Percentiles rank a stretch among this genome's conserved stretches.
phyloP scores from a whole-genome alignment of 73 alveolate genomes.

The Stentor coeruleus region DNA sequence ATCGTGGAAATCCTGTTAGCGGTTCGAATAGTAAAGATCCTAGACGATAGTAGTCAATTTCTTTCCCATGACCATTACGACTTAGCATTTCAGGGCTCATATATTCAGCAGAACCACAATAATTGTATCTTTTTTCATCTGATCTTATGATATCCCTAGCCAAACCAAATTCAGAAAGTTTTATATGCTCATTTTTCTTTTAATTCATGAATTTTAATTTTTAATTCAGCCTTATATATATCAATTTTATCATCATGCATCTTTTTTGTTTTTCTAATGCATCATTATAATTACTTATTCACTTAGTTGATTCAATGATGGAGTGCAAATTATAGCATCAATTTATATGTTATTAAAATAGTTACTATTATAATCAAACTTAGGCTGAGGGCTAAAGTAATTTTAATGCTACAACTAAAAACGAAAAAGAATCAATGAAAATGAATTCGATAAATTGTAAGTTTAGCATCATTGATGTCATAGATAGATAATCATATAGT shows the following conservation, averaged over 20 bases:
- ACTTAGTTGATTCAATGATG: neutral
- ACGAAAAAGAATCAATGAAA: neutral
- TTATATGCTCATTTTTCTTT: slow-evolving; percentile 91
- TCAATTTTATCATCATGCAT: neutral
- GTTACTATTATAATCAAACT: neutral
- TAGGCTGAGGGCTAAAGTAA: neutral
- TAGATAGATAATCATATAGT: too few species aligned
- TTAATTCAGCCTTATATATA: too few species aligned
- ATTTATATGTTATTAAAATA: neutral
- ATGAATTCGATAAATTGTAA: too few species aligned
- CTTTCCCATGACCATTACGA: slow-evolving; percentile 94
- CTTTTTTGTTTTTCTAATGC: neutral
- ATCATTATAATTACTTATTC: too few species aligned
- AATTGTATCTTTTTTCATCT: too few species aligned
- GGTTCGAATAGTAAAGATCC: slow-evolving; percentile 77
- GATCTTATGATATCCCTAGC: slow-evolving; percentile 80
- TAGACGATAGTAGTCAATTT: slow-evolving; percentile 92
- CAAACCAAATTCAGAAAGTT: slow-evolving; percentile 94
- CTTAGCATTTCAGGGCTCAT: too few species aligned
- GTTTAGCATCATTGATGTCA: too few species aligned
- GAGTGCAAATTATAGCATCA: neutral
- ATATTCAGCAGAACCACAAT: too few species aligned
- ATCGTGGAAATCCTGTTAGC: slow-evolving; percentile 55
- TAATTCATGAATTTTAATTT: too few species aligned
- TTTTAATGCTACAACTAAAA: neutral